These are phyloP conservation scores for Pseudogymnoascus sp. DNA, from an alignment of 2,329 filamentous ascomycete species.

Conservation along the genomic window DNA sequence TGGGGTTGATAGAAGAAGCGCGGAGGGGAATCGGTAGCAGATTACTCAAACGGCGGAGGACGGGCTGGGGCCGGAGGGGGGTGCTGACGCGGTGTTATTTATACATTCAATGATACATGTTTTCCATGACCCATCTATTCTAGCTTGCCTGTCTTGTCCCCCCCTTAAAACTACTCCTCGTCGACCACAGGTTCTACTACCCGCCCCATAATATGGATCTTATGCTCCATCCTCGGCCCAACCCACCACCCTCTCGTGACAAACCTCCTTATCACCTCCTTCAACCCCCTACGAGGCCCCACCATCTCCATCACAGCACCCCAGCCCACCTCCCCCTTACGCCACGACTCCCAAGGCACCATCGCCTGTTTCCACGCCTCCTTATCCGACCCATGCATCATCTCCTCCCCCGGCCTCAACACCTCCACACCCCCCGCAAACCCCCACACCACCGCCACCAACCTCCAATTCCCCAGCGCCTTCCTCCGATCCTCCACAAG, in stretches of 20 bases:
- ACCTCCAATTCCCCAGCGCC: conserved; percentile 48
- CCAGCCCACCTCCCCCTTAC: conserved; percentile 23
- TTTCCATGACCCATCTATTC: not conserved
- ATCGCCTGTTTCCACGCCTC: conserved; percentile 23
- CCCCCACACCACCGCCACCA: conserved; percentile 49
- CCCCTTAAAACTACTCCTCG: not conserved
- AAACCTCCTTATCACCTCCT: conserved; percentile 33
- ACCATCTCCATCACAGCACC: conserved; percentile 40
- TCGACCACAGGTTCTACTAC: not conserved
- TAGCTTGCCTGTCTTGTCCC: not conserved
- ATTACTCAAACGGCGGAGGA: not conserved
- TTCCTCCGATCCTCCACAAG: conserved; percentile 47
- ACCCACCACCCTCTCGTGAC: conserved; percentile 57
- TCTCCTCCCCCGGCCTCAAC: conserved; percentile 39
- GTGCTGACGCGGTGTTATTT: not conserved
- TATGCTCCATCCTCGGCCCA: conserved; percentile 53
- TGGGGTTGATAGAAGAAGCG: not conserved
- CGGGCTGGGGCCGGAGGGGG: not conserved
- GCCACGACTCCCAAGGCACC: conserved; percentile 14
- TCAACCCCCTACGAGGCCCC: conserved; percentile 21
- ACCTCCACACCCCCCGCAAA: conserved; percentile 51
- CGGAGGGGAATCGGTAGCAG: not conserved
- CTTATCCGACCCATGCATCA: conserved; percentile 16
- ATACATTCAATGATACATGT: not conserved
- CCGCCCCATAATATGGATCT: conserved; percentile 40